Evolutionary conservation across 345 rosid species (phyloP), one percentile per base, ranked within the genome.

Genomic region (Jatropha curcas): DNA sequence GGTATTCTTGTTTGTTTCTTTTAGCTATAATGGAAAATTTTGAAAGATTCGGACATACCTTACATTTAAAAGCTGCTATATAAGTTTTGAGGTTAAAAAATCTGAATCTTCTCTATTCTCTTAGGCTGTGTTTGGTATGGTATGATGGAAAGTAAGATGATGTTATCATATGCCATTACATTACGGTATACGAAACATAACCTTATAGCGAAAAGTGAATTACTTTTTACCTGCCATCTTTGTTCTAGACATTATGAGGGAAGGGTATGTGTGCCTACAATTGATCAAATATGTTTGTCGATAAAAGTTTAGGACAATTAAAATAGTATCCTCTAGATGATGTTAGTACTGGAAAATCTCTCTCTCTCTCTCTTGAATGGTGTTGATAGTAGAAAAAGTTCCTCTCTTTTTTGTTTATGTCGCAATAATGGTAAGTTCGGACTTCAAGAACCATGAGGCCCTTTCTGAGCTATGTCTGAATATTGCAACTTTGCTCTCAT

Each of bases 1-100:
- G 96, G 99, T 92, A 87, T 17, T 55, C 43, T 39, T 39, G 14
- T 69, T 20, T 39, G 25, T 30, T 17, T n/a, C 5, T 48, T 19
- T 68, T 8, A 50, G 24, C 5, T 39, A 20, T 25, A n/a, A 37
- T 27, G 11, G 17, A 0, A 41, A 66, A 30, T 24, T 34, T 48
- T 50, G 35, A 4, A 71, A 25, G 60, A 50, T 74, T 9, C 59
- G 17, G 30, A 58, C 27, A 45, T 25, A 11, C 33, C 20, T 25
- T 58, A 43, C 6, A 2, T 37, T 69, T 24, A 52, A 37, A 8
- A 25, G 22, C 20, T 71, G 33, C 8, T 22, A n/a, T 6, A 2
- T 65, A 17, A 5, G 25, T 57, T 10, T 57, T 25, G 27, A 14
- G n/a, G 22, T 22, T 24, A 39, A 43, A 31, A 28, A 4, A 16